Evolutionary conservation across 768 basidiomycete genomes (phyloP).

Genomic region (Clathrus columnatus): DNA sequence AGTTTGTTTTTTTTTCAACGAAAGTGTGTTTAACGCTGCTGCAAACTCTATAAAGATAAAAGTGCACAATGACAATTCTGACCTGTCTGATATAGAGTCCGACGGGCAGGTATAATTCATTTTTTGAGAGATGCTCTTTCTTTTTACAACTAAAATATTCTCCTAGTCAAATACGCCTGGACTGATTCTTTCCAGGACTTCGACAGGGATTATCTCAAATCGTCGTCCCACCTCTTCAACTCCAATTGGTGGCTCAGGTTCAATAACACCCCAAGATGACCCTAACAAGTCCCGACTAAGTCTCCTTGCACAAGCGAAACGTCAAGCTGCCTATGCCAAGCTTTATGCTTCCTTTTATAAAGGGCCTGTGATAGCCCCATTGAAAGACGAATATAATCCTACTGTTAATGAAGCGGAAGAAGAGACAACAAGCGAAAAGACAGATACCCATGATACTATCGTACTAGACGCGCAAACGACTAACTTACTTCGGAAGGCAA

Average conservation of each 20-base stretch:
- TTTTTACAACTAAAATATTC: not conserved
- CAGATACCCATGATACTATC: not conserved
- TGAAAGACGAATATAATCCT: conserved; percentile 12
- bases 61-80: conserved; percentile 44
- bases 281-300: conserved; percentile 29
- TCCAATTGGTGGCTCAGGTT: conserved; percentile 33
- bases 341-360: conserved; percentile 79
- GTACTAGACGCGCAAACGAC: not conserved
- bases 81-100: not conserved
- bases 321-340: conserved; percentile 63
- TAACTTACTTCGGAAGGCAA: not conserved
- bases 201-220: conserved; percentile 70
- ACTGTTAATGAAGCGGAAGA: not conserved
- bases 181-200: conserved; percentile 44
- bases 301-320: conserved; percentile 58
- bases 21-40: conserved; percentile 72
- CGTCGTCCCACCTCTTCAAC: conserved; percentile 48
- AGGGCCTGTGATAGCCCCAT: conserved; percentile 59
- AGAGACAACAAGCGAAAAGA: not conserved
- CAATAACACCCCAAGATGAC: conserved; percentile 29
- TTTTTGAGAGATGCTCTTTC: too few species aligned
- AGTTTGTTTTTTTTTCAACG: not conserved
- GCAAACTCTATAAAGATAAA: conserved; percentile 76
- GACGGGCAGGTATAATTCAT: not conserved
- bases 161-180: conserved; percentile 8